These are phyloP conservation scores for Phytophthora sp. DNA, from an alignment of 352 stramenopile genomes.

Conservation along the genomic window DNA sequence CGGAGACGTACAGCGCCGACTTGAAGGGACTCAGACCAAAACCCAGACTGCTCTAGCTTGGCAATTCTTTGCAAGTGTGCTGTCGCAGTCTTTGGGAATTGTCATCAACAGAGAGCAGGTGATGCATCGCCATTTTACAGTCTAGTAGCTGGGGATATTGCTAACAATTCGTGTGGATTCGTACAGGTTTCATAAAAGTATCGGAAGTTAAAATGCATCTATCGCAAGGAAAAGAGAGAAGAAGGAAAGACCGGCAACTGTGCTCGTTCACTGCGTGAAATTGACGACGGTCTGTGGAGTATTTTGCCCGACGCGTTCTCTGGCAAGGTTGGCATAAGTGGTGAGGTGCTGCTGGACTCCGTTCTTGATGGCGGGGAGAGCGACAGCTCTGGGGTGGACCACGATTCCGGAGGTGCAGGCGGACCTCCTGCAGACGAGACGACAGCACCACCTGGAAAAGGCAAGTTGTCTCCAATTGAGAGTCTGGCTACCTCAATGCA, in stretches of 20 bases:
- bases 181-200: constrained; percentile 12
- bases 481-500: not conserved
- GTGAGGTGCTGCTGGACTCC: constrained; percentile 1
- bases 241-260: not conserved
- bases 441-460: no score
- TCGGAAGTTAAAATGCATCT: constrained; percentile 9
- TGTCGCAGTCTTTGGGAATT: not conserved
- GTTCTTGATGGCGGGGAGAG: not conserved
- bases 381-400: no score
- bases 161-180: no score
- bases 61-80: not conserved
- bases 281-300: not conserved
- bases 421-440: not conserved
- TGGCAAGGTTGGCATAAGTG: constrained; percentile 2
- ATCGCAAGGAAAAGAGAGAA: constrained; percentile 4
- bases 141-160: not conserved
- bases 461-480: not conserved
- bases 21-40: not conserved
- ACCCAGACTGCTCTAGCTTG: not conserved
- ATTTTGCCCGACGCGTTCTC: constrained; percentile 11
- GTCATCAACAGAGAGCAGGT: not conserved
- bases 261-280: not conserved
- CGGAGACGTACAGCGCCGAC: not conserved
- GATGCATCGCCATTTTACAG: not conserved
- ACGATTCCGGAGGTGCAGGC: no score